Percentiles rank a stretch among this genome's conserved stretches.
These are phyloP conservation scores for Paramecium primaurelia DNA, from an alignment of 73 alveolate species.

Conservation along the genomic window DNA sequence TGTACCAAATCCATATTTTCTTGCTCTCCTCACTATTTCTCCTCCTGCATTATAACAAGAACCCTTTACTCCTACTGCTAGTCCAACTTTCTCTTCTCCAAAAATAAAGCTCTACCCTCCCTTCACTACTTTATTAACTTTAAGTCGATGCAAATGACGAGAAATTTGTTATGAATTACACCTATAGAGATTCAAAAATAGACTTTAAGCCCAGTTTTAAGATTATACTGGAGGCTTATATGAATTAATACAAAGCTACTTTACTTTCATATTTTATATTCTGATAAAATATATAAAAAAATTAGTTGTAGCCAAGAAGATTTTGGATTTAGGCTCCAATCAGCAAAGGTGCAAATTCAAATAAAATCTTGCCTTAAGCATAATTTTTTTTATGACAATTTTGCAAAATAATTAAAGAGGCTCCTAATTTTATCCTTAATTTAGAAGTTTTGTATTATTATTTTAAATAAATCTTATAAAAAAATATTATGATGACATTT, in stretches of 20 bases:
- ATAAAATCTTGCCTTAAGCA: conserved; percentile 30
- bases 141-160: conserved; percentile 1
- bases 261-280: neutral
- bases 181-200: neutral
- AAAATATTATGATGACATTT: neutral
- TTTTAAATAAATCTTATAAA: no score
- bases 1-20: neutral
- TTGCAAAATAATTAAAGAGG: no score
- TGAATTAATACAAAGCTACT: neutral
- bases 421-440: no score
- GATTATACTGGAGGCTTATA: neutral
- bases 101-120: neutral
- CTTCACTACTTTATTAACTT: neutral
- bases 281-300: neutral
- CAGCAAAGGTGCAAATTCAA: neutral
- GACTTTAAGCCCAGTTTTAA: neutral
- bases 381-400: neutral
- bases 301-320: conserved; percentile 24
- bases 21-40: neutral
- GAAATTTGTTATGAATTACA: neutral
- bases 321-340: conserved; percentile 42
- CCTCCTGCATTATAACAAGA: conserved; percentile 14
- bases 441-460: no score
- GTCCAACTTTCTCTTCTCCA: conserved; percentile 22
- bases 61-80: conserved; percentile 50